Evolutionary conservation across 2,329 filamentous ascomycete species (phyloP).

Genomic region (Aureobasidium lini): DNA sequence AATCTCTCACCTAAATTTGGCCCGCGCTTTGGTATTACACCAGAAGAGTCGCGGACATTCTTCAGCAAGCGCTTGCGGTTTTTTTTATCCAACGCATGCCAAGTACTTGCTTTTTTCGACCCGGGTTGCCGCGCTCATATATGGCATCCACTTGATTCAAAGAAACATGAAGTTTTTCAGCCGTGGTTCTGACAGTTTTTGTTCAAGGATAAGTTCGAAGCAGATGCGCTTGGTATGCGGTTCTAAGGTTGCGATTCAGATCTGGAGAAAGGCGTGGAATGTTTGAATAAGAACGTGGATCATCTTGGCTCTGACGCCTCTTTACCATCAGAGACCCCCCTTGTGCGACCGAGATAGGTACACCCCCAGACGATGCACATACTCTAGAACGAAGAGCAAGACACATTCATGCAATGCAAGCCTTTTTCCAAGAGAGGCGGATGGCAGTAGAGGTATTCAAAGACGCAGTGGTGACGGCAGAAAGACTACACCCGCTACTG

Average conservation of each 20-base stretch:
- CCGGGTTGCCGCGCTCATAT: background rate
- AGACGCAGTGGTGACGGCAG: background rate
- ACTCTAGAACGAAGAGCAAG: background rate
- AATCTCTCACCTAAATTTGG: background rate
- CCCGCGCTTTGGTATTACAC: background rate
- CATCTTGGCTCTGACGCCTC: slow-evolving; percentile 2
- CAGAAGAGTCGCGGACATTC: background rate
- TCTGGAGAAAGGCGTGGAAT: background rate
- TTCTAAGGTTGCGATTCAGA: background rate
- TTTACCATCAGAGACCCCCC: background rate
- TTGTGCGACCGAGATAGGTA: background rate
- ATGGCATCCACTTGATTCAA: too few species aligned
- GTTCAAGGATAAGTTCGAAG: too few species aligned
- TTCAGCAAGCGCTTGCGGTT: background rate
- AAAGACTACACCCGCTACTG: background rate
- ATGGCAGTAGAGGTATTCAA: background rate
- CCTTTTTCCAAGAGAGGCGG: background rate
- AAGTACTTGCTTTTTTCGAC: background rate
- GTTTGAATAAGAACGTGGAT: slow-evolving; percentile 2
- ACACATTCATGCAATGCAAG: background rate
- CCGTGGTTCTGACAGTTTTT: too few species aligned
- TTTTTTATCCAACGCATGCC: background rate
- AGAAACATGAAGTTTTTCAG: too few species aligned
- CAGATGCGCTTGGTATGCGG: background rate
- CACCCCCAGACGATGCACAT: background rate